These are phyloP conservation scores for Tolypocladium pustulatum DNA, from an alignment of 2,329 filamentous ascomycete genomes.

Conservation along the genomic window DNA sequence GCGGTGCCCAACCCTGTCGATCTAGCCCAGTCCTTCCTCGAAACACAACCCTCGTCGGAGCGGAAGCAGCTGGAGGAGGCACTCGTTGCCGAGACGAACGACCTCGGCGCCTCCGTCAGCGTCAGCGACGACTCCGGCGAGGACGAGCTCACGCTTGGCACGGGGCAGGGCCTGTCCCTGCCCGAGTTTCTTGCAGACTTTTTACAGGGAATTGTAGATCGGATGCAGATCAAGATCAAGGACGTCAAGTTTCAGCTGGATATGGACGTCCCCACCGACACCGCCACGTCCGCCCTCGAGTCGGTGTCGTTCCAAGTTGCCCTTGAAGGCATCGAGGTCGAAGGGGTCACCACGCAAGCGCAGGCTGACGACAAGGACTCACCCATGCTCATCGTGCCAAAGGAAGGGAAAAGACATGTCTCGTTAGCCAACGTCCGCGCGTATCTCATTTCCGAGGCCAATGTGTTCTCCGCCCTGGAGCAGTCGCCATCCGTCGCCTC, in stretches of 20 bases:
- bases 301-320: conserved; percentile 54
- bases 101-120: conserved; percentile 49
- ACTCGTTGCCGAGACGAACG: conserved; percentile 50
- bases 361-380: conserved; percentile 10
- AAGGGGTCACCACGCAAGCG: conserved; percentile 46
- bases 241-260: conserved; percentile 58
- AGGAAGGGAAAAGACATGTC: conserved; percentile 55
- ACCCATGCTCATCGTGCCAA: conserved; percentile 30
- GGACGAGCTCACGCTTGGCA: conserved; percentile 53
- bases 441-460: conserved; percentile 56
- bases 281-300: conserved; percentile 34
- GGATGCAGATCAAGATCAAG: conserved; percentile 55
- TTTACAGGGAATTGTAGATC: conserved; percentile 63
- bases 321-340: conserved; percentile 54
- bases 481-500: conserved; percentile 42
- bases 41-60: conserved; percentile 56
- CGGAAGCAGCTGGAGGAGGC: conserved; percentile 59
- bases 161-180: conserved; percentile 57
- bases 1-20: conserved; percentile 59
- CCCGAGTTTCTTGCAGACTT: conserved; percentile 63
- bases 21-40: conserved; percentile 68
- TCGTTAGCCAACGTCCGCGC: conserved; percentile 53
- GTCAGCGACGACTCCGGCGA: conserved; percentile 53
- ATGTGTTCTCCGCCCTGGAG: conserved; percentile 50
- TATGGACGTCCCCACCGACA: conserved; percentile 42